A percentile compares a stretch with the other conserved stretches of the same genome.
These are phyloP conservation scores for Aspergillus saccharolyticus DNA, from an alignment of 495 filamentous ascomycete species.

Conservation along the genomic window DNA sequence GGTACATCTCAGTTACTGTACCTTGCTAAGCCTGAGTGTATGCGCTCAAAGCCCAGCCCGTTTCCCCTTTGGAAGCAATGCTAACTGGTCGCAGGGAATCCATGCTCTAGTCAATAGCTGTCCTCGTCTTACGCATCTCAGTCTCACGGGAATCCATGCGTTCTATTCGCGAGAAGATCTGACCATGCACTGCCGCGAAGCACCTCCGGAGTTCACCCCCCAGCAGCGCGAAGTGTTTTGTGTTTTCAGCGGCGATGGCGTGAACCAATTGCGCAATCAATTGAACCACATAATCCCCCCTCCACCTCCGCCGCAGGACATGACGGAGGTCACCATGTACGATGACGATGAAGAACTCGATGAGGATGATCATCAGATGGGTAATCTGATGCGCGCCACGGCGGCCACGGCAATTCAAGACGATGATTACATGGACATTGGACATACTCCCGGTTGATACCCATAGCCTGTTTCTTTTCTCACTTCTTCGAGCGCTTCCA, in stretches of 20 bases:
- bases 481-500: conserved; percentile 19
- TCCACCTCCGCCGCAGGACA: conserved; percentile 26
- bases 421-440: conserved; percentile 47
- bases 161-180: conserved; percentile 71
- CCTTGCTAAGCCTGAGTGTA: conserved; percentile 72
- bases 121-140: conserved; percentile 88
- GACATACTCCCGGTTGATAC: conserved; percentile 40
- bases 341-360: conserved; percentile 53
- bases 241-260: conserved; percentile 89
- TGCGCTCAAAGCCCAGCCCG: conserved; percentile 22
- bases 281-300: conserved; percentile 51
- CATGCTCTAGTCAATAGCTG: conserved; percentile 84
- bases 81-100: conserved; percentile 63
- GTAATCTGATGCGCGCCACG: conserved; percentile 51
- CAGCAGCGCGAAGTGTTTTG: conserved; percentile 95
- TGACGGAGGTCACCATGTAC: conserved; percentile 49
- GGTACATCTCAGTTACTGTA: conserved; percentile 96
- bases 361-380: conserved; percentile 50
- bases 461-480: conserved; percentile 2
- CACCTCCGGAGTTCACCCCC: conserved; percentile 88
- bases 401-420: conserved; percentile 46
- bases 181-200: conserved; percentile 75
- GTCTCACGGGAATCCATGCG: conserved; percentile 88
- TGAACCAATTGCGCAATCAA: conserved; percentile 67
- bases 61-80: conserved; percentile 1